Evolutionary conservation across 2,329 filamentous ascomycete genomes (phyloP).

Genomic region (Chaetomium sp.): DNA sequence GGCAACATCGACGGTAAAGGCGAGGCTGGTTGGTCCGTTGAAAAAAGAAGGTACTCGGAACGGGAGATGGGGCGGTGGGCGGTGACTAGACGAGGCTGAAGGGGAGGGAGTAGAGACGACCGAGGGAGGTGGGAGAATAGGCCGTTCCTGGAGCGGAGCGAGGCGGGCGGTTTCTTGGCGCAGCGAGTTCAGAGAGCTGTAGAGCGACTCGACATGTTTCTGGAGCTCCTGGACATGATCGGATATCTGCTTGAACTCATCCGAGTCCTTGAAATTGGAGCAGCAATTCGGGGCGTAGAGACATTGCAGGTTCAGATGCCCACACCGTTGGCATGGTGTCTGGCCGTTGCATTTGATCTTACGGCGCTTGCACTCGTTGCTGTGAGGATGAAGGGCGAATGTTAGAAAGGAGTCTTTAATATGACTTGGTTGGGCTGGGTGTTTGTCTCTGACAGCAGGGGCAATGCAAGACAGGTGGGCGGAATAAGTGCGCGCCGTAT

Average conservation of each 20-base stretch:
- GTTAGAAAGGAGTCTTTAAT: conserved; percentile 7
- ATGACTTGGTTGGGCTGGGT: background rate
- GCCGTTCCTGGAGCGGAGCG: conserved; percentile 38
- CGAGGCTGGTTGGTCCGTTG: conserved; percentile 76
- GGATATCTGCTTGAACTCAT: conserved; percentile 80
- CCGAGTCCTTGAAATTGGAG: conserved; percentile 80
- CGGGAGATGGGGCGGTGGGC: conserved; percentile 35
- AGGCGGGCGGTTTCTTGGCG: conserved; percentile 48
- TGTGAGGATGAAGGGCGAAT: conserved; percentile 25
- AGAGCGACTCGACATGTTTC: conserved; percentile 75
- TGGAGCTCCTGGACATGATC: conserved; percentile 68
- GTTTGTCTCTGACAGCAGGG: background rate
- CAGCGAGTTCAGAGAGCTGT: conserved; percentile 62
- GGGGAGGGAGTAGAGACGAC: conserved; percentile 35
- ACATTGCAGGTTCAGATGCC: conserved; percentile 60
- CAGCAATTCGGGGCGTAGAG: conserved; percentile 62
- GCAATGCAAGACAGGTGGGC: too few species aligned
- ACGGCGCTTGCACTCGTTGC: conserved; percentile 68
- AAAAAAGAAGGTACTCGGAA: conserved; percentile 57
- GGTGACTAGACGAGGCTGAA: conserved; percentile 35
- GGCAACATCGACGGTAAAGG: conserved; percentile 80
- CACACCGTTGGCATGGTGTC: conserved; percentile 60
- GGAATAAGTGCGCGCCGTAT: too few species aligned
- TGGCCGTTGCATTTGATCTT: conserved; percentile 72
- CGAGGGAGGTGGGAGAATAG: conserved; percentile 31